Evolutionary conservation across 495 filamentous ascomycete genomes (phyloP).

Genomic region (Neurospora sp.): DNA sequence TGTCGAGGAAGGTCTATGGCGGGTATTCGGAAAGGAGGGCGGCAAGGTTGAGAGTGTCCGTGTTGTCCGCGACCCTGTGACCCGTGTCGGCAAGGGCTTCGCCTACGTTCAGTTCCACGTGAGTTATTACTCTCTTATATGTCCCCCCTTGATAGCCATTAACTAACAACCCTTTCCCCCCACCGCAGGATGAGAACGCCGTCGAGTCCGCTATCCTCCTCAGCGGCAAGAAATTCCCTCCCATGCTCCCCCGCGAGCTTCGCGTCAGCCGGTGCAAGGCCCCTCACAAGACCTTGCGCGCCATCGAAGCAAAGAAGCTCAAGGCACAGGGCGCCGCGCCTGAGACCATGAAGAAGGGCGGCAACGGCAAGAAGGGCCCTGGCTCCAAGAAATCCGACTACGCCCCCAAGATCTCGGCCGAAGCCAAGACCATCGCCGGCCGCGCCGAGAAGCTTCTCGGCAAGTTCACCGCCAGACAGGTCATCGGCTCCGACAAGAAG

Average conservation of each 20-base stretch:
- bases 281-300: constrained; percentile 54
- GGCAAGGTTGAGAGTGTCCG: constrained; percentile 88
- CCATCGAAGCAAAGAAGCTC: constrained; percentile 25
- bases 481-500: constrained; percentile 27
- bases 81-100: constrained; percentile 91
- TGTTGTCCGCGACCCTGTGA: constrained; percentile 80
- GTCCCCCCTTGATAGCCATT: not conserved
- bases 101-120: constrained; percentile 93
- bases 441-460: constrained; percentile 78
- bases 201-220: constrained; percentile 82
- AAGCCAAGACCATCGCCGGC: constrained; percentile 63
- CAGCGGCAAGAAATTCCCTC: constrained; percentile 85
- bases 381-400: constrained; percentile 36
- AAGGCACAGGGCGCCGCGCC: not conserved
- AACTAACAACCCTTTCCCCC: not conserved
- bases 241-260: constrained; percentile 77
- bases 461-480: constrained; percentile 58
- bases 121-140: constrained; percentile 7
- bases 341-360: constrained; percentile 4
- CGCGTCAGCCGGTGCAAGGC: constrained; percentile 79
- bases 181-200: constrained; percentile 57
- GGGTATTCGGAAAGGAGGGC: constrained; percentile 60
- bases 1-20: constrained; percentile 92
- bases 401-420: constrained; percentile 52
- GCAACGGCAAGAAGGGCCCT: constrained; percentile 11